Evolutionary conservation across 179 eudicot genomes (phyloP).

Genomic region (Kewa caespitosa): DNA sequence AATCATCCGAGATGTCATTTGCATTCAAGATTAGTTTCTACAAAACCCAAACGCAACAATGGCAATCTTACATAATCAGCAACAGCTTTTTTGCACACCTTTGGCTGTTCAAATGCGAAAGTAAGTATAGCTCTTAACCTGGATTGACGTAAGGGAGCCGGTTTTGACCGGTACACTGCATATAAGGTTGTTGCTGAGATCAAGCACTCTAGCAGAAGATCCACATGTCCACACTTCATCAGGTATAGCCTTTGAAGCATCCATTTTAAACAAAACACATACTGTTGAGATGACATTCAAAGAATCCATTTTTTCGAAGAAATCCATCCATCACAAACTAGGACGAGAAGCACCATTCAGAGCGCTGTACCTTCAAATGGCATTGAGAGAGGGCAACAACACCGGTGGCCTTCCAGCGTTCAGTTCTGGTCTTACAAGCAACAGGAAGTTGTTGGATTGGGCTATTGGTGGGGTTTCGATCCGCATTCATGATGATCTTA

Average conservation of each 20-base stretch:
- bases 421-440: slow-evolving; percentile 40
- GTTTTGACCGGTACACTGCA: slow-evolving; percentile 51
- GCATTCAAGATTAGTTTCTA: slow-evolving; percentile 71
- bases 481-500: slow-evolving; percentile 21
- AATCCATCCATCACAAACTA: neutral
- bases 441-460: slow-evolving; percentile 17
- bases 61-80: neutral
- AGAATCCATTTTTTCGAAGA: too few species aligned
- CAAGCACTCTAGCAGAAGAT: slow-evolving; percentile 71
- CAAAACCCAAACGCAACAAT: slow-evolving; percentile 27
- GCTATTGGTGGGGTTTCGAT: slow-evolving; percentile 3
- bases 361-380: slow-evolving; percentile 50
- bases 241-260: slow-evolving; percentile 54
- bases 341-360: too few species aligned
- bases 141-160: slow-evolving; percentile 43
- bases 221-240: slow-evolving; percentile 78
- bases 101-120: slow-evolving; percentile 1
- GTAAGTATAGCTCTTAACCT: slow-evolving; percentile 38
- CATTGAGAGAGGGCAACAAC: slow-evolving; percentile 60
- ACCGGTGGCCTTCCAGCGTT: slow-evolving; percentile 77
- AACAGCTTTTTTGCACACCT: neutral
- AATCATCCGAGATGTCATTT: slow-evolving; percentile 54
- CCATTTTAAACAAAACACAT: slow-evolving; percentile 4
- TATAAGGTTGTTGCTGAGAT: slow-evolving; percentile 67
- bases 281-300: slow-evolving; percentile 6